phyloP scores from a whole-genome alignment of 1,284 basidiomycete species.

The Athelia psychrophila region DNA sequence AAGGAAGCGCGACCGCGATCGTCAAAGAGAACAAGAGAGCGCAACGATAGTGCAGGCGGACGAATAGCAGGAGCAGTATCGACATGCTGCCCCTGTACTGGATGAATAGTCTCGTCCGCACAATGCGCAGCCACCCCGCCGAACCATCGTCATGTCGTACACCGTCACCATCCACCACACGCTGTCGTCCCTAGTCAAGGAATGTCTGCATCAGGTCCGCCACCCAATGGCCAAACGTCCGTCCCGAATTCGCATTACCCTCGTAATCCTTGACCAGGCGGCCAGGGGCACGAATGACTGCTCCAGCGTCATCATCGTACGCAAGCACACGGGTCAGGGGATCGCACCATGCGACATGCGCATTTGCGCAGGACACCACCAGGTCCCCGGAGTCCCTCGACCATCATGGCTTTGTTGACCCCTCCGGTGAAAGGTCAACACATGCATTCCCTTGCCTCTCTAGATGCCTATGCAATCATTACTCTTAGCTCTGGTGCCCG shows the following conservation, averaged over 20 bases:
- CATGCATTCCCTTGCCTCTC: neutral
- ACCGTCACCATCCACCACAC: constrained; percentile 34
- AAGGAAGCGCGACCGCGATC: constrained; percentile 10
- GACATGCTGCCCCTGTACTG: constrained; percentile 9
- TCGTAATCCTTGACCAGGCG: constrained; percentile 10
- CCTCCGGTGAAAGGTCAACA: constrained; percentile 8
- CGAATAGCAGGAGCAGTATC: constrained; percentile 14
- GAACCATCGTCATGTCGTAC: constrained; percentile 43
- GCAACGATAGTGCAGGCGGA: constrained; percentile 18
- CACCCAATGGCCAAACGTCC: neutral
- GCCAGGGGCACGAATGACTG: neutral
- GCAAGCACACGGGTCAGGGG: neutral
- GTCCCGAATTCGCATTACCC: constrained; percentile 9
- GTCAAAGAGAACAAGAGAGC: constrained; percentile 25
- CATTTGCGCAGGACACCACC: constrained; percentile 17
- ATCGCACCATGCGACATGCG: constrained; percentile 17
- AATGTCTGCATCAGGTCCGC: constrained; percentile 6
- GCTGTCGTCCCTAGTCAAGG: constrained; percentile 29
- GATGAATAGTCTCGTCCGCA: constrained; percentile 9
- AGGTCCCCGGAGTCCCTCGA: constrained; percentile 14
- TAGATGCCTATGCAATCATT: neutral
- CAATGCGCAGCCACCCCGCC: constrained; percentile 19
- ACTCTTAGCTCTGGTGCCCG: neutral
- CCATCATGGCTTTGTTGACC: constrained; percentile 5
- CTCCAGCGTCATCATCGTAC: neutral